Conservation (phyloP, 2,329 filamentous ascomycete species). For the Aspergillus ochraceoroseus region DNA sequence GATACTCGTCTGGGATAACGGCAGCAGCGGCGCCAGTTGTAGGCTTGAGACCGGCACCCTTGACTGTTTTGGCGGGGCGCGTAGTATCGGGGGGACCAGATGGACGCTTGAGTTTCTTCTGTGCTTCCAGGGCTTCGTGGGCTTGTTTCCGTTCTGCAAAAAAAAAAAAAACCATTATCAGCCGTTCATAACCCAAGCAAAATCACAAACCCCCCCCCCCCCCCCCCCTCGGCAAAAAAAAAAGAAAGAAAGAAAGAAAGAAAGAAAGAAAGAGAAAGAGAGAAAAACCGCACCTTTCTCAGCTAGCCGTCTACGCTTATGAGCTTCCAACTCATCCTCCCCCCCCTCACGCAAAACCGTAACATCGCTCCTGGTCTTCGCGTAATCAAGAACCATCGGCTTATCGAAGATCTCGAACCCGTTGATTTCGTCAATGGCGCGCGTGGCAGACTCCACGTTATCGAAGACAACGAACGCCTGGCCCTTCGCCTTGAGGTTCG, state of each 20-base stretch:
- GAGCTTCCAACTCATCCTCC: conserved; percentile 75
- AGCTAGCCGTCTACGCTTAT: conserved; percentile 76
- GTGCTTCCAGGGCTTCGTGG: conserved; percentile 69
- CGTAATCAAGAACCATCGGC: conserved; percentile 77
- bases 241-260: too few species aligned
- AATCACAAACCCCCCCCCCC: background rate
- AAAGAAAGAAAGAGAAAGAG: conserved; percentile 1
- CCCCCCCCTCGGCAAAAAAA: too few species aligned
- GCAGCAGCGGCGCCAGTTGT: conserved; percentile 62
- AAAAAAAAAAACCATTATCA: background rate
- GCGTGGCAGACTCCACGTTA: conserved; percentile 66
- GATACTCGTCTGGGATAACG: conserved; percentile 92
- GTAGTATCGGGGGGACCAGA: conserved; percentile 45
- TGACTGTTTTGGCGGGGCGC: conserved; percentile 66
- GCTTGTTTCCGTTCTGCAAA: conserved; percentile 69
- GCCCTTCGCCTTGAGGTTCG: conserved; percentile 84
- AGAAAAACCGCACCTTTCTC: conserved; percentile 67
- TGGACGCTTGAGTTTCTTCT: conserved; percentile 68
- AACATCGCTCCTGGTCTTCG: conserved; percentile 79
- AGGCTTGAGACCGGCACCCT: conserved; percentile 70
- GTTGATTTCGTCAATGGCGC: conserved; percentile 82
- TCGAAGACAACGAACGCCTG: conserved; percentile 96
- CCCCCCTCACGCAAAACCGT: conserved; percentile 70
- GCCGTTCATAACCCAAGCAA: background rate
- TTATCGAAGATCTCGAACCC: conserved; percentile 92